Evolutionary conservation across 2,329 filamentous ascomycete species (phyloP).

Genomic region (Pyricularia sp.): DNA sequence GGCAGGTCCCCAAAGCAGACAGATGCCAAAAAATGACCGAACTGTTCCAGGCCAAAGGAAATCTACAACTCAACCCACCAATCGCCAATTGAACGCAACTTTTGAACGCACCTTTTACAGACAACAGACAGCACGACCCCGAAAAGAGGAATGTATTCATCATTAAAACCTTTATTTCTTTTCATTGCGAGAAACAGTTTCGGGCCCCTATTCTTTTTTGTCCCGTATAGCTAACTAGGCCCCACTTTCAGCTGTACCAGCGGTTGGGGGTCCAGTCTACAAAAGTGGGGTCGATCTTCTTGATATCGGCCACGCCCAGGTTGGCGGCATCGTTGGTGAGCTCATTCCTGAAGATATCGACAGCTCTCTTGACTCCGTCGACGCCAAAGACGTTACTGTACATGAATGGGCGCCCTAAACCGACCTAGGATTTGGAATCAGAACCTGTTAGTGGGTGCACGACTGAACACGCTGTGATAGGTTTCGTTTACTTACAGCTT

Average conservation of each 20-base stretch:
- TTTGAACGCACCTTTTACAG: too few species aligned
- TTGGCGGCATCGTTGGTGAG: slow-evolving; percentile 33
- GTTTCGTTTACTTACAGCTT: slow-evolving; percentile 17
- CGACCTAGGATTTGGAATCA: slow-evolving; percentile 12
- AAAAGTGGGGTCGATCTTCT: slow-evolving; percentile 19
- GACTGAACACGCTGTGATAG: too few species aligned
- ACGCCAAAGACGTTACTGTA: slow-evolving; percentile 41
- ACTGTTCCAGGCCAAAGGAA: too few species aligned
- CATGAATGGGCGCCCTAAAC: slow-evolving; percentile 41
- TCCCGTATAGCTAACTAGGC: too few species aligned
- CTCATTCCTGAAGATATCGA: slow-evolving; percentile 38
- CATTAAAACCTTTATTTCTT: not conserved
- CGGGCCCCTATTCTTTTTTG: too few species aligned
- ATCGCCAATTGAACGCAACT: too few species aligned
- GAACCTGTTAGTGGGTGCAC: too few species aligned
- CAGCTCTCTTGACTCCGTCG: slow-evolving; percentile 34
- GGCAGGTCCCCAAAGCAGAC: too few species aligned
- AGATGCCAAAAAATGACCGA: too few species aligned
- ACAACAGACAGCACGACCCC: too few species aligned
- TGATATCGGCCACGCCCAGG: slow-evolving; percentile 28
- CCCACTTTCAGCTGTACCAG: slow-evolving; percentile 12
- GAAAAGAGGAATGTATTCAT: not conserved
- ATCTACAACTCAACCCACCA: too few species aligned
- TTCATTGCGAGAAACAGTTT: too few species aligned
- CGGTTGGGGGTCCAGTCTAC: slow-evolving; percentile 20